Evolutionary conservation across 1,284 basidiomycete genomes (phyloP).

Genomic region (Moesziomyces antarcticus): DNA sequence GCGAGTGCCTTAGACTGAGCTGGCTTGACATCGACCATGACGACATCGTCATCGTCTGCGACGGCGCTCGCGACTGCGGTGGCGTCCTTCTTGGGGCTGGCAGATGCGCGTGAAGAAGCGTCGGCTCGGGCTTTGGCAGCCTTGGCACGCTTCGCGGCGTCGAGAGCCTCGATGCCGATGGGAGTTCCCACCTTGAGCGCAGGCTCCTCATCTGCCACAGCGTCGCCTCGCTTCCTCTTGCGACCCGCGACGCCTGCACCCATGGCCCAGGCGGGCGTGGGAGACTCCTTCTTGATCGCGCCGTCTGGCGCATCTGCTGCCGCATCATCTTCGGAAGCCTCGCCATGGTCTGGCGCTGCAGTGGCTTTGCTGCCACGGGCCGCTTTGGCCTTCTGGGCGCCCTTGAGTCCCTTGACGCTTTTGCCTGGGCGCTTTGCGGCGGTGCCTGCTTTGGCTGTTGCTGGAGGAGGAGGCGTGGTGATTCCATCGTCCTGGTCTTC

Average conservation of each 20-base stretch:
- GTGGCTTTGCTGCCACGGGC: constrained; percentile 16
- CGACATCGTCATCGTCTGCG: constrained; percentile 25
- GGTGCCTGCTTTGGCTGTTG: constrained; percentile 2
- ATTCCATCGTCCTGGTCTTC: constrained; percentile 28
- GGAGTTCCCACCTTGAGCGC: constrained; percentile 62
- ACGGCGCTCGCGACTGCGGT: not conserved
- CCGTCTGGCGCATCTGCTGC: constrained; percentile 69
- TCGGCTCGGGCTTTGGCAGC: constrained; percentile 50
- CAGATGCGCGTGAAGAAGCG: constrained; percentile 19
- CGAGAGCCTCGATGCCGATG: constrained; percentile 63
- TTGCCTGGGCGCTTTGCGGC: constrained; percentile 70
- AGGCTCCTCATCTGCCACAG: constrained; percentile 42
- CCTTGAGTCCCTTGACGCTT: constrained; percentile 47
- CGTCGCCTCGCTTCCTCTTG: constrained; percentile 61
- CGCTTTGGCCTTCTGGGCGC: constrained; percentile 34
- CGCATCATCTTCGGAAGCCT: constrained; percentile 57
- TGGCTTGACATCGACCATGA: constrained; percentile 41
- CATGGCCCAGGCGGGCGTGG: constrained; percentile 67
- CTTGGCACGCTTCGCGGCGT: constrained; percentile 49
- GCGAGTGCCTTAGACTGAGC: constrained; percentile 5
- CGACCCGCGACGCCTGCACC: constrained; percentile 53
- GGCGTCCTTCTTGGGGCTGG: constrained; percentile 33
- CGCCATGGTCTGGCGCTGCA: constrained; percentile 67
- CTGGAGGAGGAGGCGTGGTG: constrained; percentile 19
- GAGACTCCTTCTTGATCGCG: constrained; percentile 76